These are phyloP conservation scores for Claviceps capensis DNA, from an alignment of 2,329 filamentous ascomycete genomes.

Conservation along the genomic window DNA sequence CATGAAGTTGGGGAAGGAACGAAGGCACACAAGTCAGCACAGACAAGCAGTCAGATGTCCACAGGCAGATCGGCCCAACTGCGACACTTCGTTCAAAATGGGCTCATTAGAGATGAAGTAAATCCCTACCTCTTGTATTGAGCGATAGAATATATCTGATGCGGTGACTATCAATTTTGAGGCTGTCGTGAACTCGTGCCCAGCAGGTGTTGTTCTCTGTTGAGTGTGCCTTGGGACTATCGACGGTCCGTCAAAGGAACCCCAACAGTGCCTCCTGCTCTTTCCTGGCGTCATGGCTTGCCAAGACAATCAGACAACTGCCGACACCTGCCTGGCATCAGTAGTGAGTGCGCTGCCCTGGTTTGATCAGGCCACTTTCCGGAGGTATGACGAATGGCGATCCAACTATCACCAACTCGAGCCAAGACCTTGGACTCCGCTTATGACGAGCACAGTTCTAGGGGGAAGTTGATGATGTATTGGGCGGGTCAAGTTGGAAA, in stretches of 20 bases:
- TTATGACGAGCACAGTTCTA: background rate
- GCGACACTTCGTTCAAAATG: background rate
- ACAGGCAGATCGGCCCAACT: background rate
- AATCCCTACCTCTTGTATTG: background rate
- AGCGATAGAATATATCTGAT: background rate
- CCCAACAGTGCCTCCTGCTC: background rate
- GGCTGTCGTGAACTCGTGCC: background rate
- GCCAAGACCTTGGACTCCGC: background rate
- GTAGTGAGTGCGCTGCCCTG: background rate
- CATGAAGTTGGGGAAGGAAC: background rate
- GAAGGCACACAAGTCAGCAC: background rate
- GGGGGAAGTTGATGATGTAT: background rate
- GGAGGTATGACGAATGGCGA: background rate
- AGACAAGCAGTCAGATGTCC: background rate
- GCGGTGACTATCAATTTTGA: background rate
- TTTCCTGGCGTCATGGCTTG: background rate
- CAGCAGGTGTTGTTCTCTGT: background rate
- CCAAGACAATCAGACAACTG: background rate
- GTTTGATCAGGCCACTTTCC: background rate
- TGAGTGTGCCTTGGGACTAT: too few species aligned
- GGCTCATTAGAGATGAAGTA: background rate
- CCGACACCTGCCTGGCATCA: background rate
- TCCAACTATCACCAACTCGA: background rate
- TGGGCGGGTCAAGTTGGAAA: background rate
- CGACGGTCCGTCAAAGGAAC: background rate